These are phyloP conservation scores for Rosa rugosa DNA, from an alignment of 306 rosid genomes.

Conservation along the genomic window DNA sequence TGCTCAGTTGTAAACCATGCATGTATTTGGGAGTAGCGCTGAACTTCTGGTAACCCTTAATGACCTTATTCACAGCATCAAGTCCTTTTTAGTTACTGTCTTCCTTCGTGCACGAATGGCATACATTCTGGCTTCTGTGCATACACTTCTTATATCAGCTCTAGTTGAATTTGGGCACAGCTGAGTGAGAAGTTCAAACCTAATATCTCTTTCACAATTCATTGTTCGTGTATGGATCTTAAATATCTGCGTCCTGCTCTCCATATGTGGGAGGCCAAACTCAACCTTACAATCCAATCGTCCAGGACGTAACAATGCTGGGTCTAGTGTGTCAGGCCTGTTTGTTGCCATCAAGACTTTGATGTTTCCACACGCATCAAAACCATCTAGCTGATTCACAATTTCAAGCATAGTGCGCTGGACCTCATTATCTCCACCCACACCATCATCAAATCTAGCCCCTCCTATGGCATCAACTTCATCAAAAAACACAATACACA, in stretches of 20 bases:
- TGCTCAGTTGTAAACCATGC: constrained; percentile 95
- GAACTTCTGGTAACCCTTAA: constrained; percentile 97
- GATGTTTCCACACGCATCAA: constrained; percentile 96
- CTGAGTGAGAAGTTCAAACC: constrained; percentile 90
- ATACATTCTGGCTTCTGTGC: constrained; percentile 99
- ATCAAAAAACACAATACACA: constrained; percentile 93
- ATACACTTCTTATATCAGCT: constrained; percentile 95
- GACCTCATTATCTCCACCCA: constrained; percentile 97
- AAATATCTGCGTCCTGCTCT: constrained; percentile 94
- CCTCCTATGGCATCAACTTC: constrained; percentile 99
- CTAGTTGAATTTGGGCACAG: constrained; percentile 99
- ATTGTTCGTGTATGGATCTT: constrained; percentile 97
- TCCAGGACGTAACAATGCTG: constrained; percentile 93
- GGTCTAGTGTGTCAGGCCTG: constrained; percentile 99
- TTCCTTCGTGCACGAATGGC: constrained; percentile 98
- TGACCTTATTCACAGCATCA: constrained; percentile 96
- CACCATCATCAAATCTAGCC: constrained; percentile 97
- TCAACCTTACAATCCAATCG: constrained; percentile 96
- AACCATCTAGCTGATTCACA: constrained; percentile 98
- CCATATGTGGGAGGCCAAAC: constrained; percentile 98
- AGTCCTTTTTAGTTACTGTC: constrained; percentile 96
- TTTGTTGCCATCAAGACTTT: constrained; percentile 98
- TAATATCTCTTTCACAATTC: constrained; percentile 95
- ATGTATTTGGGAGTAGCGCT: constrained; percentile 98
- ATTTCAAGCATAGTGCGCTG: constrained; percentile 99